phyloP scores from a whole-genome alignment of 2,329 filamentous ascomycete genomes.

The Cladosporium austrohemisphaericum region DNA sequence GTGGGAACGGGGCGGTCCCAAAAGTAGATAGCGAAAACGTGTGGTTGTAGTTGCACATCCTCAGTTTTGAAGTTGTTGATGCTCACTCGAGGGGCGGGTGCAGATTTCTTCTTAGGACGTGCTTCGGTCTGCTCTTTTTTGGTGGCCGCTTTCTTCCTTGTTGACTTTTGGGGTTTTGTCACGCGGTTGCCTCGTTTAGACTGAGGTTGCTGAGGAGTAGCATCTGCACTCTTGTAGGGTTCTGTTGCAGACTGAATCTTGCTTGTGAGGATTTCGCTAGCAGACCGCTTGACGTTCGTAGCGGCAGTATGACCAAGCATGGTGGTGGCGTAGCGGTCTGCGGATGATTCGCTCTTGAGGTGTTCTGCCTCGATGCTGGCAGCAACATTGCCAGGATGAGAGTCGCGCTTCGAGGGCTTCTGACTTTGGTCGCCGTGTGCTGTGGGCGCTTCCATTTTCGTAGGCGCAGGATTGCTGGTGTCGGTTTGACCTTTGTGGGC shows the following conservation, averaged over 20 bases:
- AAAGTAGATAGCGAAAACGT: constrained; percentile 17
- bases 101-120: background rate
- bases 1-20: constrained; percentile 14
- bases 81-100: background rate
- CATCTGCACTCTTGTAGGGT: too few relatives aligned
- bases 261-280: too few relatives aligned
- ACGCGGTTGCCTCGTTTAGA: background rate
- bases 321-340: background rate
- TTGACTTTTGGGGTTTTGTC: background rate
- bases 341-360: background rate
- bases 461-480: too few relatives aligned
- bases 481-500: too few relatives aligned
- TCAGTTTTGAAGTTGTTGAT: constrained; percentile 3
- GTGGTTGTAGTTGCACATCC: background rate
- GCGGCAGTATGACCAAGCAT: too few relatives aligned
- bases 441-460: background rate
- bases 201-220: too few relatives aligned
- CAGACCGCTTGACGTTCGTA: too few relatives aligned
- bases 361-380: background rate
- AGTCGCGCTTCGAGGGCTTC: background rate
- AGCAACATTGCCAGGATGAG: too few relatives aligned
- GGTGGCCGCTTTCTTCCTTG: background rate
- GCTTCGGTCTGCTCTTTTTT: background rate
- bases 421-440: background rate
- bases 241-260: too few relatives aligned